phyloP scores from a whole-genome alignment of 768 basidiomycete genomes.

The Lanmaoa rubissima region DNA sequence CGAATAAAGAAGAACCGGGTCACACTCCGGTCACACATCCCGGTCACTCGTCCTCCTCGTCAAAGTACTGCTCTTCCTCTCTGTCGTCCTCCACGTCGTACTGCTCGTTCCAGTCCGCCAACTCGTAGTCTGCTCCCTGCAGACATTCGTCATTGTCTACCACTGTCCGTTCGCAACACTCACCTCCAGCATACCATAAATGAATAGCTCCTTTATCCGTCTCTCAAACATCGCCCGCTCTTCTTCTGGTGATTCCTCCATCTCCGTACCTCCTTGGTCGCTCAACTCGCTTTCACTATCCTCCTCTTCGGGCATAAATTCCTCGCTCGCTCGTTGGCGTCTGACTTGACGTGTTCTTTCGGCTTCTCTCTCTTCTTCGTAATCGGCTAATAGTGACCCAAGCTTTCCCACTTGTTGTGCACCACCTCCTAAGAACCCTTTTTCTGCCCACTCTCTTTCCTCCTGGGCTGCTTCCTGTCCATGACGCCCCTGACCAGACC shows the following conservation, averaged over 20 bases:
- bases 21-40: slow-evolving; percentile 1
- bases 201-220: slow-evolving; percentile 63
- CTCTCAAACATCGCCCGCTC: slow-evolving; percentile 53
- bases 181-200: slow-evolving; percentile 75
- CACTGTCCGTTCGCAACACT: slow-evolving; percentile 21
- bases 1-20: slow-evolving; percentile 2
- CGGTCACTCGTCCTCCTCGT: slow-evolving; percentile 53
- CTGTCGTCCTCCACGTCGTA: slow-evolving; percentile 59
- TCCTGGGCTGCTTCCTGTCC: slow-evolving; percentile 57
- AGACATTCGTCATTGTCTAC: slow-evolving; percentile 1
- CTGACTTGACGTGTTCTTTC: slow-evolving; percentile 53
- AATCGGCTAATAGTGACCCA: slow-evolving; percentile 61
- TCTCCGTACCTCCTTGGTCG: slow-evolving; percentile 26
- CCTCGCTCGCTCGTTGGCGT: slow-evolving; percentile 38
- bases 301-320: slow-evolving; percentile 59
- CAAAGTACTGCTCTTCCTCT: slow-evolving; percentile 75
- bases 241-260: slow-evolving; percentile 50
- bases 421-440: slow-evolving; percentile 55
- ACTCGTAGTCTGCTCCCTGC: slow-evolving; percentile 68
- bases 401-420: slow-evolving; percentile 67
- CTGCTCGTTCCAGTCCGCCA: slow-evolving; percentile 72
- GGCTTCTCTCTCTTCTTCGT: slow-evolving; percentile 76
- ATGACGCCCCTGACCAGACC: slow-evolving; percentile 53
- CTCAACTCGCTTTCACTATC: slow-evolving; percentile 50
- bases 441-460: slow-evolving; percentile 68